Percentiles rank a stretch among this genome's conserved stretches.
Evolutionary conservation across 345 rosid genomes (phyloP).

Genomic region (Syzygium aqueum): DNA sequence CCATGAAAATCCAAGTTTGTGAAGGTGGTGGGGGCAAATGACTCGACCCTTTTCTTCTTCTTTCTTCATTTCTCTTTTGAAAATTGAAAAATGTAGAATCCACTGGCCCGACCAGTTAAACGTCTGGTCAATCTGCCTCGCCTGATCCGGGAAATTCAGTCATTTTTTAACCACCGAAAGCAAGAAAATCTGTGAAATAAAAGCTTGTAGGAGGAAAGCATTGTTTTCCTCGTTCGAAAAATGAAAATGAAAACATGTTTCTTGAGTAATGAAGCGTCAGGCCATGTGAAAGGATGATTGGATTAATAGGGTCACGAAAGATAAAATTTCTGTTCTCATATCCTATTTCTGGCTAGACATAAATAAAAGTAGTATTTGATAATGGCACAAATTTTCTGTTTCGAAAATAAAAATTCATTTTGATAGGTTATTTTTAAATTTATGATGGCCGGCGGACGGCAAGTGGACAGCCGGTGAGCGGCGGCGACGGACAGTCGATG

Average conservation of each 20-base stretch:
- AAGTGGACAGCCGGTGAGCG: not conserved
- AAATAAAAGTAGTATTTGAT: too few species aligned
- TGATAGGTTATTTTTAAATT: too few species aligned
- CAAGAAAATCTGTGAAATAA: not conserved
- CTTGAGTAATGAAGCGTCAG: not conserved
- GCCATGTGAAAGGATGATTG: not conserved
- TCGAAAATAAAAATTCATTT: too few species aligned
- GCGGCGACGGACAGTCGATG: not conserved
- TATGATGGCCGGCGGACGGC: too few species aligned
- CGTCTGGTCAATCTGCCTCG: not conserved
- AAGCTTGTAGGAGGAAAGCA: not conserved
- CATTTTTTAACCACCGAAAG: not conserved
- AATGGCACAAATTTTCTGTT: too few species aligned
- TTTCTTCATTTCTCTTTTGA: not conserved
- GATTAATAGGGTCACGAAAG: too few species aligned
- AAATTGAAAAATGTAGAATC: not conserved
- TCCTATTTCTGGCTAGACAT: too few species aligned
- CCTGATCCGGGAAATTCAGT: not conserved
- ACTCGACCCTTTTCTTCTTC: not conserved
- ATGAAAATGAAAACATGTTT: not conserved
- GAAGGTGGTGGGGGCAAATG: not conserved
- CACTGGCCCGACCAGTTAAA: not conserved
- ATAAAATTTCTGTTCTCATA: too few species aligned
- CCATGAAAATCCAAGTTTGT: not conserved
- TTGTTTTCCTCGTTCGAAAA: not conserved